Evolutionary conservation across 2,329 filamentous ascomycete species (phyloP).

Genomic region (Arthrobotrys sinensis): DNA sequence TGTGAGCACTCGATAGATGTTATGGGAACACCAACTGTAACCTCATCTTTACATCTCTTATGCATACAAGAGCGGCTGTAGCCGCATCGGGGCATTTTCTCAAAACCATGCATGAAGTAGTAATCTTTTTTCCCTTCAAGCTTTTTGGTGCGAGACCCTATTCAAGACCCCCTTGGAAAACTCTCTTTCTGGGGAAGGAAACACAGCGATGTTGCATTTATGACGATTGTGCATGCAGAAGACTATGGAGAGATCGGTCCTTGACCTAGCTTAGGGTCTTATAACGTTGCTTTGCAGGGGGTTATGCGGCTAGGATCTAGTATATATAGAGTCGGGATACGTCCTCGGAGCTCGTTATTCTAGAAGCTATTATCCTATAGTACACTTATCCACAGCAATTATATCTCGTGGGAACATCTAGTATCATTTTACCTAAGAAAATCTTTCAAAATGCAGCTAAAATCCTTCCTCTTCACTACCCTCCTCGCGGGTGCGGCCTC

Average conservation of each 20-base stretch:
- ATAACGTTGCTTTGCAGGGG: constrained; percentile 24
- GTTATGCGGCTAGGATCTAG: background rate
- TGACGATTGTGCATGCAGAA: constrained; percentile 15
- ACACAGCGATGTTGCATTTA: constrained; percentile 30
- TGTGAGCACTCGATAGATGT: constrained; percentile 23
- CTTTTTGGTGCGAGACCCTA: constrained; percentile 34
- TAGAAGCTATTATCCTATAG: background rate
- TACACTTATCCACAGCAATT: background rate
- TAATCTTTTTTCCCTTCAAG: constrained; percentile 19
- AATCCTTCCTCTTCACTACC: constrained; percentile 36
- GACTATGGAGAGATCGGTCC: background rate
- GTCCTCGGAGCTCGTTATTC: constrained; percentile 6
- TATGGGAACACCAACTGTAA: constrained; percentile 30
- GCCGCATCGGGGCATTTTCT: constrained; percentile 36
- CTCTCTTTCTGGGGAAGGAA: constrained; percentile 14
- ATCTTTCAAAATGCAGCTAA: constrained; percentile 38
- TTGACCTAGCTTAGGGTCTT: constrained; percentile 9
- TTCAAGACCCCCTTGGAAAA: constrained; percentile 17
- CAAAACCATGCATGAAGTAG: constrained; percentile 15
- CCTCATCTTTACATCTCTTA: constrained; percentile 12
- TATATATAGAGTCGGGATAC: constrained; percentile 18
- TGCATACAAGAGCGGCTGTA: constrained; percentile 6
- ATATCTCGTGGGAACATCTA: background rate
- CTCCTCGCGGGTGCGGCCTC: constrained; percentile 38
- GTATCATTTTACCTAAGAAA: constrained; percentile 7